These are phyloP conservation scores for Cephalotrichum gorgonifer DNA, from an alignment of 2,329 filamentous ascomycete genomes.

Conservation along the genomic window DNA sequence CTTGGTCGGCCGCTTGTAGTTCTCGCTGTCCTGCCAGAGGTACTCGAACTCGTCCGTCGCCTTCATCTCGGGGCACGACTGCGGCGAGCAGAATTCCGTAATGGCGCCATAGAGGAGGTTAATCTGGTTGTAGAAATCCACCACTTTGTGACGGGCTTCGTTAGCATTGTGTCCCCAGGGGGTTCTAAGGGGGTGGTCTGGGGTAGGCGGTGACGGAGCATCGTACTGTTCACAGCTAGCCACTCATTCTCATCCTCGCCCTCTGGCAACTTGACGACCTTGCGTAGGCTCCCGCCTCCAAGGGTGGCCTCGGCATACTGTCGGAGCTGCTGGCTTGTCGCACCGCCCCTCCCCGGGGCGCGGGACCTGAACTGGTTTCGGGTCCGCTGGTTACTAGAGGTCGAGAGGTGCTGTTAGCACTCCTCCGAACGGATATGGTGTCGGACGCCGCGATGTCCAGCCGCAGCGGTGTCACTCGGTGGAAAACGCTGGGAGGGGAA, in stretches of 20 bases:
- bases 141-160: conserved; percentile 48
- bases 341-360: conserved; percentile 73
- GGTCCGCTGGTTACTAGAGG: conserved; percentile 69
- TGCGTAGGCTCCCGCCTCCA: conserved; percentile 85
- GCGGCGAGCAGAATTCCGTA: conserved; percentile 96
- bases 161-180: conserved; percentile 17
- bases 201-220: background rate
- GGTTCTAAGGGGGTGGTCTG: no score
- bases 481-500: background rate
- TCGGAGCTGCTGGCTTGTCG: conserved; percentile 80
- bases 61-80: conserved; percentile 98
- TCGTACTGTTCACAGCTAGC: conserved; percentile 92
- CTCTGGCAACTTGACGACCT: conserved; percentile 93
- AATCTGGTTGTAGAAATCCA: conserved; percentile 99
- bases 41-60: conserved; percentile 99
- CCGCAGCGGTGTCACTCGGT: background rate
- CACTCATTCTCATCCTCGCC: conserved; percentile 97
- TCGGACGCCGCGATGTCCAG: no score
- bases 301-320: conserved; percentile 98
- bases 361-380: conserved; percentile 88
- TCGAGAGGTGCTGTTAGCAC: background rate
- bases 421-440: background rate
- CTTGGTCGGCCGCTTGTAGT: conserved; percentile 93
- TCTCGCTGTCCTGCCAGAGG: conserved; percentile 93
- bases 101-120: conserved; percentile 98